Evolutionary conservation across 1,139 yeast genomes (phyloP).

Genomic region (Entelexis paramagnoliae): DNA sequence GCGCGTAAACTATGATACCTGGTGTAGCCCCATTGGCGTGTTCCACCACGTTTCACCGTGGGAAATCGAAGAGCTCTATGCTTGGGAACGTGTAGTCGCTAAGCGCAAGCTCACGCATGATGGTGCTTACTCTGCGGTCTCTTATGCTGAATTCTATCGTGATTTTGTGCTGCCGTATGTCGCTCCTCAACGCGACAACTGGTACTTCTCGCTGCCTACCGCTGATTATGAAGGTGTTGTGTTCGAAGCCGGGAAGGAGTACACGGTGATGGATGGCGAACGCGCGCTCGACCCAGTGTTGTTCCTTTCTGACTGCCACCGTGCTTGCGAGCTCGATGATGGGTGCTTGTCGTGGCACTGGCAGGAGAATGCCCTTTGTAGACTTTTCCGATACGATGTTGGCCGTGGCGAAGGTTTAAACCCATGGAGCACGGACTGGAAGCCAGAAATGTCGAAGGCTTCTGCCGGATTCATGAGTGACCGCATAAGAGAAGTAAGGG

Average conservation of each 20-base stretch:
- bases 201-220: background rate
- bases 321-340: constrained; percentile 23
- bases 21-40: constrained; percentile 32
- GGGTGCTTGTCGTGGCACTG: constrained; percentile 27
- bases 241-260: background rate
- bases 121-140: constrained; percentile 12
- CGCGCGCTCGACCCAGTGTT: constrained; percentile 11
- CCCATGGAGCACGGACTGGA: constrained; percentile 7
- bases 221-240: constrained; percentile 13
- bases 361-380: constrained; percentile 17
- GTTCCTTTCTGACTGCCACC: constrained; percentile 22
- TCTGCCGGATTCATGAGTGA: constrained; percentile 28
- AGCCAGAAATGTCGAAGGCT: constrained; percentile 2
- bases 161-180: constrained; percentile 30
- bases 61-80: constrained; percentile 32
- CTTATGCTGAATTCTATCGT: constrained; percentile 29
- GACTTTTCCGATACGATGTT: constrained; percentile 11
- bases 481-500: constrained; percentile 28
- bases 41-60: constrained; percentile 31
- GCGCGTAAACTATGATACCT: constrained; percentile 20
- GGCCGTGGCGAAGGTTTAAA: constrained; percentile 17
- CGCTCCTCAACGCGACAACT: constrained; percentile 6
- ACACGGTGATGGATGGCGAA: background rate
- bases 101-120: background rate
- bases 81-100: constrained; percentile 28